Evolutionary conservation across 257 asterid species (phyloP), one percentile per base, ranked within the genome.

Genomic region (Solanum bulbocastanum): DNA sequence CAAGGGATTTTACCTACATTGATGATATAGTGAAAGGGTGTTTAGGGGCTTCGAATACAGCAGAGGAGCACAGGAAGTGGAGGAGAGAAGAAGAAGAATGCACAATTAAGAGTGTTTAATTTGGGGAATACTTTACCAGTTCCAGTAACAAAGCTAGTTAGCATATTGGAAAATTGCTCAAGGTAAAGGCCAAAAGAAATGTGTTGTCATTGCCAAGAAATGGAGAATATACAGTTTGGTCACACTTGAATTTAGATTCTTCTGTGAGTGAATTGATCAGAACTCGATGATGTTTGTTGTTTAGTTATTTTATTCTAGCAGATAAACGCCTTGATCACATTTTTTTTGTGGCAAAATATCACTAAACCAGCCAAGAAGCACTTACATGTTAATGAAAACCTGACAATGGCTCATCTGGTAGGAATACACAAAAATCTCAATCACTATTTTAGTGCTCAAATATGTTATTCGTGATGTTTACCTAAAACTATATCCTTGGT

Each of bases 1-100:
- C 94, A 4, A 88, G 92, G 39, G 92, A 92, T 27, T 90, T 92
- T 82, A 92, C 94, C 11, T 89, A 87, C 91, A 92, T 92, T 83
- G 93, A 92, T 87, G 90, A 90, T n/a, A 90, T 90, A 27, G 91
- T 87, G 22, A 90, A 85, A 30, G 91, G 90, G 11, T 82, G 93
- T 36, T 25, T 88, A 84, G 93, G 88, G 9, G 81, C 93, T 2
- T 33, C 90, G 1, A 90, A 92, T 65, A 89, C 30, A 30, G 30
- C 92, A 2, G 83, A 62, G 65, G 88, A 92, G 94, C n/a, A 90
- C 92, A 0, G 92, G 93, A n/a, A 88, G 92, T 20, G 92, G 93
- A 33, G 92, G 92, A 42, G 89, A 87, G 88, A 90, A 90, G 88
- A 92, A 27, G 27, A 90, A 87, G 1, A 62, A 85, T 42, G 94